phyloP scores from a whole-genome alignment of 2,329 filamentous ascomycete genomes.

The Penicillium sp. region DNA sequence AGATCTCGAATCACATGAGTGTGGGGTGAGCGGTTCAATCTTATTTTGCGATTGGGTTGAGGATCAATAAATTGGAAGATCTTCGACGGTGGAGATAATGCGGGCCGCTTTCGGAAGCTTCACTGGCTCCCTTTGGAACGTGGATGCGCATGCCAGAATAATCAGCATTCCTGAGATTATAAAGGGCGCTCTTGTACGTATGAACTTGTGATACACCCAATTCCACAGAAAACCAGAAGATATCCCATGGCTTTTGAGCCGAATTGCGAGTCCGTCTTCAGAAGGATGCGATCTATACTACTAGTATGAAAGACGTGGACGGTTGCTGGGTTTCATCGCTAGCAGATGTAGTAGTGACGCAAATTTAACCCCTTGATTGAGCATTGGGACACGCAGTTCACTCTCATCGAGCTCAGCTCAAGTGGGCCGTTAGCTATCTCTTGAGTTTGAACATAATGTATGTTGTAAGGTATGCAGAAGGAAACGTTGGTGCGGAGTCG shows the following conservation, averaged over 20 bases:
- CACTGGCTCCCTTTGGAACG: not conserved
- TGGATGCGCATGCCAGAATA: not conserved
- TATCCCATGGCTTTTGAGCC: not conserved
- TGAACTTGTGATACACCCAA: not conserved
- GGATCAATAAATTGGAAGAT: not conserved
- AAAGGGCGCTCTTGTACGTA: not conserved
- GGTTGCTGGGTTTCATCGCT: too few relatives aligned
- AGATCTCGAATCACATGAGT: not conserved
- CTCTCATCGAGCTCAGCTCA: not conserved
- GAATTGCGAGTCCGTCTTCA: not conserved
- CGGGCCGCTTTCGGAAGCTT: not conserved
- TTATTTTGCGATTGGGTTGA: not conserved
- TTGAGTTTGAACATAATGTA: too few relatives aligned
- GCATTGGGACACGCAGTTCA: too few relatives aligned
- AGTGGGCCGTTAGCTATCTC: not conserved
- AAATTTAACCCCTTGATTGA: too few relatives aligned
- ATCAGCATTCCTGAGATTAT: not conserved
- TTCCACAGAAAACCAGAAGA: not conserved
- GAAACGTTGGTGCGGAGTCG: too few relatives aligned
- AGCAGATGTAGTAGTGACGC: too few relatives aligned
- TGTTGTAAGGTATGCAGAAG: too few relatives aligned
- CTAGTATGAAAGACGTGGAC: too few relatives aligned
- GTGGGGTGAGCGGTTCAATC: not conserved
- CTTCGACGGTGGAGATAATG: not conserved
- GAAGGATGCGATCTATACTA: not conserved